These are phyloP conservation scores for Colletotrichum karsti DNA, from an alignment of 2,329 filamentous ascomycete genomes.

Conservation along the genomic window DNA sequence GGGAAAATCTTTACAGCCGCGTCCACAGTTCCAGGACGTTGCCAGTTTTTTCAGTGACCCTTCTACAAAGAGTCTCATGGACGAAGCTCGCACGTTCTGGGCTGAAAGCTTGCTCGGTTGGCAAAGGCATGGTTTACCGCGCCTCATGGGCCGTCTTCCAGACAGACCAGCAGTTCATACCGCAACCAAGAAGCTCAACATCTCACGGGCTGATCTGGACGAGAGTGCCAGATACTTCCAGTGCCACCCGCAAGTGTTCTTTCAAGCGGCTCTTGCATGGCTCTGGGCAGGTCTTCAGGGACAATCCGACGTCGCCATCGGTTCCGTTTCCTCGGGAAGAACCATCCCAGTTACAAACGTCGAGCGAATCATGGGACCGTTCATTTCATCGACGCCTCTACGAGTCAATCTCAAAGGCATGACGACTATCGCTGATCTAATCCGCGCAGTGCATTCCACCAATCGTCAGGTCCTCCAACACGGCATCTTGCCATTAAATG, in stretches of 20 bases:
- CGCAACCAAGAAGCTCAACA: conserved; percentile 38
- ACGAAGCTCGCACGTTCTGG: conserved; percentile 72
- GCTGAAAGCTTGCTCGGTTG: conserved; percentile 68
- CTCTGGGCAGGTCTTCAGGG: conserved; percentile 73
- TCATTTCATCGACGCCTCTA: conserved; percentile 78
- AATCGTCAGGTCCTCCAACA: conserved; percentile 75
- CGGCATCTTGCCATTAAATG: conserved; percentile 68
- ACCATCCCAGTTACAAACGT: conserved; percentile 76
- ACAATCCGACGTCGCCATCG: conserved; percentile 73
- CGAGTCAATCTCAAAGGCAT: conserved; percentile 66
- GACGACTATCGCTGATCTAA: conserved; percentile 64
- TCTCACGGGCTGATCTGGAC: conserved; percentile 44
- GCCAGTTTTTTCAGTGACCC: conserved; percentile 54
- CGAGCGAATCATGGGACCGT: conserved; percentile 81
- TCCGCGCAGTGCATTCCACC: conserved; percentile 69
- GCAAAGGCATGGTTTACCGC: conserved; percentile 63
- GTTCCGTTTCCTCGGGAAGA: conserved; percentile 83
- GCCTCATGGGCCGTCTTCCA: conserved; percentile 35
- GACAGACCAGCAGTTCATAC: conserved; percentile 37
- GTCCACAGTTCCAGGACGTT: conserved; percentile 71
- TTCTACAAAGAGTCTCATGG: conserved; percentile 37
- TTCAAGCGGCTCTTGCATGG: conserved; percentile 76
- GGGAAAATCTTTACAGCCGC: conserved; percentile 35
- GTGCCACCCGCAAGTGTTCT: conserved; percentile 74
- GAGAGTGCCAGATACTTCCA: conserved; percentile 47